phyloP scores from a whole-genome alignment of 225 moss, liverwort and hornwort species.

The Bryum argenteum region DNA sequence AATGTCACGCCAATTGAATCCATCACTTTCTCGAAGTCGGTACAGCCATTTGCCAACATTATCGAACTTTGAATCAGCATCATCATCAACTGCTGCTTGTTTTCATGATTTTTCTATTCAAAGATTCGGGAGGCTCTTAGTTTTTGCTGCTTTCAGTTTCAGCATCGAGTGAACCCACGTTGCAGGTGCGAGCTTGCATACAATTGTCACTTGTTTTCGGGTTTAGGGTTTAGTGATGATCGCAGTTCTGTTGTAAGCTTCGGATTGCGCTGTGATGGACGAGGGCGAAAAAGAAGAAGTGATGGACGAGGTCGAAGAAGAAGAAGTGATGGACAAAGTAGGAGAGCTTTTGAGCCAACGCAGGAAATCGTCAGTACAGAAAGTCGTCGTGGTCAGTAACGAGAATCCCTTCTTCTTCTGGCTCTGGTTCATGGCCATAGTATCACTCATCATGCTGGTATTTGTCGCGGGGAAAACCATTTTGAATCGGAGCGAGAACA shows the following conservation, averaged over 20 bases:
- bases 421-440: slow-evolving; percentile 40
- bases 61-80: too few relatives aligned
- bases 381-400: slow-evolving; percentile 36
- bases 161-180: background rate
- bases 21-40: too few relatives aligned
- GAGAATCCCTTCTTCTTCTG: slow-evolving; percentile 58
- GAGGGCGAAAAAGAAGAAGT: slow-evolving; percentile 1
- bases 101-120: too few relatives aligned
- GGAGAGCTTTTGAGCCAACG: slow-evolving; percentile 21
- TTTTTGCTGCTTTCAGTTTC: background rate
- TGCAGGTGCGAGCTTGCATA: background rate
- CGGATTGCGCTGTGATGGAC: slow-evolving; percentile 18
- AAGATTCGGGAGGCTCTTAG: background rate
- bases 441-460: slow-evolving; percentile 37
- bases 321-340: slow-evolving; percentile 15
- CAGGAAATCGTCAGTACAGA: slow-evolving; percentile 19
- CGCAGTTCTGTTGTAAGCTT: background rate
- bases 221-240: slow-evolving; percentile 4
- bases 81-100: too few relatives aligned
- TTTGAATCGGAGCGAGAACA: slow-evolving; percentile 30
- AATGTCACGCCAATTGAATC: too few relatives aligned
- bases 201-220: background rate
- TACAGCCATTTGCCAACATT: too few relatives aligned
- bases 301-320: slow-evolving; percentile 5
- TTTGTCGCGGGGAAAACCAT: slow-evolving; percentile 27